Percentiles rank a stretch among this genome's conserved stretches.
Evolutionary conservation across 2,329 filamentous ascomycete genomes (phyloP).

Genomic region (Capronia americana): DNA sequence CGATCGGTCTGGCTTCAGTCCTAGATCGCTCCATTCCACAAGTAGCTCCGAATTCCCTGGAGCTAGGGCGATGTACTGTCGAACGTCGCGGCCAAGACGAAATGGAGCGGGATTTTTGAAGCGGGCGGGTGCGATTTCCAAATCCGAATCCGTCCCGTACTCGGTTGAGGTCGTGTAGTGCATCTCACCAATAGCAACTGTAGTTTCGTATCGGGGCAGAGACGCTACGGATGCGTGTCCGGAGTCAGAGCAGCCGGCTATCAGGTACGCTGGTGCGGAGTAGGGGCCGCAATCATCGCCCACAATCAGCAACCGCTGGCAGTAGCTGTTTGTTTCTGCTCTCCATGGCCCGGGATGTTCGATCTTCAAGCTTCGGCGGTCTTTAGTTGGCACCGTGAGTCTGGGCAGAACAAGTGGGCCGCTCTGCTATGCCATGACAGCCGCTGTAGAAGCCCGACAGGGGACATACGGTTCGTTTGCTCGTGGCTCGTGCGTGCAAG

Average conservation of each 20-base stretch:
- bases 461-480: background rate
- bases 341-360: background rate
- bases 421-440: too few species aligned
- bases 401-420: too few species aligned
- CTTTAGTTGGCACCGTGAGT: background rate
- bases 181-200: background rate
- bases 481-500: background rate
- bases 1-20: background rate
- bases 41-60: background rate
- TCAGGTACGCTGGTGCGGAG: background rate
- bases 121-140: too few species aligned
- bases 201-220: too few species aligned
- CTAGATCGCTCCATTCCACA: background rate
- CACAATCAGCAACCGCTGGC: background rate
- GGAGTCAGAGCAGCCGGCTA: background rate
- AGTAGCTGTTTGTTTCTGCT: background rate
- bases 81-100: background rate
- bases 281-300: background rate
- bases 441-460: background rate
- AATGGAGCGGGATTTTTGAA: background rate
- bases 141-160: background rate
- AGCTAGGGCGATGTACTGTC: background rate
- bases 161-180: background rate
- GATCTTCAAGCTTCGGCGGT: background rate
- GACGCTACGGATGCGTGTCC: conserved; percentile 1